Base-by-base conservation (phyloP, 495 filamentous ascomycete genomes). In the Aspergillus sclerotioniger region DNA sequence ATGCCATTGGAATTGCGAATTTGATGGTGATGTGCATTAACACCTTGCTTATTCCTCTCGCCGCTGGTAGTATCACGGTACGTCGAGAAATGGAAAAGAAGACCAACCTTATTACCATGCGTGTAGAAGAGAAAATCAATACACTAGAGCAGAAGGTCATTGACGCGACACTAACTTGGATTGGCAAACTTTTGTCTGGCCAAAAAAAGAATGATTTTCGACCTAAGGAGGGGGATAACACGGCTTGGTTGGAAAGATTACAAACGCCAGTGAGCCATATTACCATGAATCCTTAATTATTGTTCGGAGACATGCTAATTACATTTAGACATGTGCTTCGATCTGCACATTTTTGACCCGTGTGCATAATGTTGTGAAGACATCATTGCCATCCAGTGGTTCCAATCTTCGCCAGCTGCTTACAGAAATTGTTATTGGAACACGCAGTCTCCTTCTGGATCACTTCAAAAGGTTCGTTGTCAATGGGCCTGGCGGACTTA, bases 131-230 rank as follows among this genome's bases (percentile, higher is more conserved):
- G 60, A 98, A 96, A 67, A 86, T 95, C 55, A 92, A 91, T 65
- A 84, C 72, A 52, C 88, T 96, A 56, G 86, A 98, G 62, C 89
- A 92, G 65, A 87, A 86, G 63, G 90, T 92, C 29, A 82, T 98
- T 61, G 90, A 95, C 62, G 89, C 89, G 8, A 86, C 89, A 15
- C 64, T 96, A 39, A 84, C 88, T 57, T 96, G 91, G 89, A 81
- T 90, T 0, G 68, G 79, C 48, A 89, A 87, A 67, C 76, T 91
- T 13, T 81, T 99, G 6, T 80, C 83, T 5, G 79, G 80, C 32
- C 95, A 99, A 67, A 93, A 90, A 72, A 96, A 94, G 71, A 84
- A 85, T 31, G 95, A 99, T 69, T 99, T 96, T 77, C 80, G 91
- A 15, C 95, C 95, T 8, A 87, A 86, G 53, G 95, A 99, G 68